phyloP scores from a whole-genome alignment of 805 yeast species.

The Cyberlindnera xishuangbannaensis region DNA sequence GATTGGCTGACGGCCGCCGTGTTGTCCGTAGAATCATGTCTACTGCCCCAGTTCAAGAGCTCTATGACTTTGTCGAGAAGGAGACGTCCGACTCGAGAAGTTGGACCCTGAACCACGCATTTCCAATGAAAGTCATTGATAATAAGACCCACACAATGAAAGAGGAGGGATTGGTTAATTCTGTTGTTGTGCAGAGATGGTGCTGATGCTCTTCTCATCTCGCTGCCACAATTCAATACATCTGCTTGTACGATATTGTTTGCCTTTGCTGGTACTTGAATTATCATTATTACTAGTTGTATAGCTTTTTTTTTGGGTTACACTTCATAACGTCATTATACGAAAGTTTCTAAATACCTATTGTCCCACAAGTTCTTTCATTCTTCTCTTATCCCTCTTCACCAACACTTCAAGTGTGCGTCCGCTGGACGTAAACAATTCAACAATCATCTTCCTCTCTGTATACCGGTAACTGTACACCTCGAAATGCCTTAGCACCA shows the following conservation, averaged over 20 bases:
- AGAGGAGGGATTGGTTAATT: conserved; percentile 71
- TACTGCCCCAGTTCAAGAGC: conserved; percentile 53
- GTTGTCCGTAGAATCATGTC: conserved; percentile 59
- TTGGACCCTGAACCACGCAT: conserved; percentile 69
- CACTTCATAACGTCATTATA: too few species aligned
- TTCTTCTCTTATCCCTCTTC: conserved; percentile 36
- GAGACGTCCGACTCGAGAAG: conserved; percentile 35
- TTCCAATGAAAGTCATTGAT: conserved; percentile 72
- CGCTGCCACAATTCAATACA: too few species aligned
- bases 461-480: conserved; percentile 56
- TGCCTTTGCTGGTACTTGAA: neutral
- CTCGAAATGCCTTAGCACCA: conserved; percentile 45
- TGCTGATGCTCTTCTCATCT: too few species aligned
- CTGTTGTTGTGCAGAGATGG: conserved; percentile 93
- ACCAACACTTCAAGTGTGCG: conserved; percentile 47
- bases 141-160: conserved; percentile 52
- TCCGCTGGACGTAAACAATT: conserved; percentile 46
- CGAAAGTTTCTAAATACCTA: neutral
- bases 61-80: conserved; percentile 62
- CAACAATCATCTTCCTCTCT: conserved; percentile 60
- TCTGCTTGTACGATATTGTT: neutral
- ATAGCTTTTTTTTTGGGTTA: too few species aligned
- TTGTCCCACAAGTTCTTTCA: conserved; percentile 16
- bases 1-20: conserved; percentile 78
- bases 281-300: neutral